phyloP scores from a whole-genome alignment of 768 basidiomycete genomes.

The Russula sp. region DNA sequence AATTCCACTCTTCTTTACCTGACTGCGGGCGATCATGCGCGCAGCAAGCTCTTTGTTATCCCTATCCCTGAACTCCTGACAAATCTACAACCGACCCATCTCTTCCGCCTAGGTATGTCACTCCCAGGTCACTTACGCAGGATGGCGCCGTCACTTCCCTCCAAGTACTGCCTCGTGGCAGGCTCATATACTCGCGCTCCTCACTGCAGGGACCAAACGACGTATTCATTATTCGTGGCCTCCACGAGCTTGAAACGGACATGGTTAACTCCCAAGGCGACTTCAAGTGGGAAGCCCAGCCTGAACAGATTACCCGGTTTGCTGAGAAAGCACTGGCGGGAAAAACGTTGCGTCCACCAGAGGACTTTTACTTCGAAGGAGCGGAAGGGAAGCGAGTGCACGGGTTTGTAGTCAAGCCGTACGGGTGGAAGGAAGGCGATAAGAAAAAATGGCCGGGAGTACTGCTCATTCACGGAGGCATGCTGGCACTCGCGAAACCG shows the following conservation, averaged over 20 bases:
- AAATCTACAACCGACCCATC: constrained; percentile 52
- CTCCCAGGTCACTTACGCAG: constrained; percentile 59
- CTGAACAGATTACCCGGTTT: constrained; percentile 61
- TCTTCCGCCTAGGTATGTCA: constrained; percentile 43
- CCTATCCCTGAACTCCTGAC: constrained; percentile 62
- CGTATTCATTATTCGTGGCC: constrained; percentile 57
- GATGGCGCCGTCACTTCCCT: constrained; percentile 58
- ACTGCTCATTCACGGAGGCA: constrained; percentile 78
- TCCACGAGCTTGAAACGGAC: constrained; percentile 43
- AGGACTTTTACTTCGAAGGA: constrained; percentile 90
- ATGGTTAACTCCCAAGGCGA: constrained; percentile 26
- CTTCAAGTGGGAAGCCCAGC: constrained; percentile 33
- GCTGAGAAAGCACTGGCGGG: constrained; percentile 52
- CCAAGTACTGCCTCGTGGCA: constrained; percentile 55
- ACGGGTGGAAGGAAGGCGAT: constrained; percentile 64
- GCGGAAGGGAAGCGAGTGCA: constrained; percentile 73
- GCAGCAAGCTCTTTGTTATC: constrained; percentile 68
- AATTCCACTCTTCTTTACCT: constrained; percentile 68
- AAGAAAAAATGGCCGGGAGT: constrained; percentile 70
- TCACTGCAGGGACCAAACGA: constrained; percentile 81
- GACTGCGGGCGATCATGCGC: constrained; percentile 75
- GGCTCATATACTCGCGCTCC: constrained; percentile 68
- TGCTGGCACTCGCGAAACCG: neutral
- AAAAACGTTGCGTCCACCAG: constrained; percentile 59
- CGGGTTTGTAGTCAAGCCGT: constrained; percentile 81